phyloP scores from a whole-genome alignment of 495 filamentous ascomycete species.

The Filosporella fistucella region DNA sequence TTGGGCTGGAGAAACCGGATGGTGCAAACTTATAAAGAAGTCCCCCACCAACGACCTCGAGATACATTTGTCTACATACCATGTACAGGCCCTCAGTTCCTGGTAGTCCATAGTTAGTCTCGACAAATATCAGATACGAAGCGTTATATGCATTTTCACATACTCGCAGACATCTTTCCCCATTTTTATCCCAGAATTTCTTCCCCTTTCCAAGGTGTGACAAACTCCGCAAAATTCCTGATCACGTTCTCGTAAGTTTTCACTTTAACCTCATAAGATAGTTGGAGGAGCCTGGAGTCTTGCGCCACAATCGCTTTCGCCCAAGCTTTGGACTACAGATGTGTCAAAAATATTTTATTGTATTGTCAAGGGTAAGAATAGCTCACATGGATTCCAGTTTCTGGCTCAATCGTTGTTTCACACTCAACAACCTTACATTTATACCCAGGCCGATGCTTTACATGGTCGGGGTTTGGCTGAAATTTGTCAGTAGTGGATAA shows the following conservation, averaged over 20 bases:
- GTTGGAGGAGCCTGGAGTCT: slow-evolving; percentile 1
- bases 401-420: slow-evolving; percentile 6
- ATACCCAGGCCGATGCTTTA: not conserved
- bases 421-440: not conserved
- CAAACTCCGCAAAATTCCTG: not conserved
- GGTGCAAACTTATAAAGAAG: slow-evolving; percentile 2
- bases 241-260: slow-evolving; percentile 7
- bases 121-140: too few species aligned
- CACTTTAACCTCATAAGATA: slow-evolving; percentile 5
- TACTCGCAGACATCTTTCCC: not conserved
- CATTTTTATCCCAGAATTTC: not conserved
- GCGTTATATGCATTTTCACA: too few species aligned
- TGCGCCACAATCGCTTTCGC: slow-evolving; percentile 3
- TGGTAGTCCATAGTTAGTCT: not conserved
- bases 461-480: not conserved
- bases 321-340: slow-evolving; percentile 10
- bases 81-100: not conserved
- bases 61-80: slow-evolving; percentile 12
- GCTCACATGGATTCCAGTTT: slow-evolving; percentile 13
- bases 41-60: slow-evolving; percentile 13
- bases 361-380: too few species aligned
- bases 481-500: not conserved
- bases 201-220: not conserved
- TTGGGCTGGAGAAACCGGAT: slow-evolving; percentile 6
- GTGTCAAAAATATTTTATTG: not conserved